Evolutionary conservation across 1,139 yeast genomes (phyloP), one percentile per base, ranked within the genome.

Genomic region (Arxiozyma bovina): DNA sequence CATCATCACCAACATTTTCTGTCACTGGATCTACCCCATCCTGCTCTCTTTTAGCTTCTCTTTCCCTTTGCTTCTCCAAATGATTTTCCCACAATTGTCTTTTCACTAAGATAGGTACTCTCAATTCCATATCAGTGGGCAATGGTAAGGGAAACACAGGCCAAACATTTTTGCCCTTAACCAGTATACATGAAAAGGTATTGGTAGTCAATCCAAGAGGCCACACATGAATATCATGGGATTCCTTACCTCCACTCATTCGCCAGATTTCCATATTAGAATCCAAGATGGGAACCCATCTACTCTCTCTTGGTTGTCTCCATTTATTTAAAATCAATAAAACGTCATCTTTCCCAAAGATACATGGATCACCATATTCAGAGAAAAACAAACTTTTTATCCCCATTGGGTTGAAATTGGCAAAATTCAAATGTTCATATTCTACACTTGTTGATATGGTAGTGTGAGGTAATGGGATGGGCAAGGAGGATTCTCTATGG

Each of bases 251-350:
- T 2, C 81, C 82, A 46, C 75, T 63, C 61, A 71, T 67, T 53
- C 67, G 70, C 60, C 93, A 81, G 61, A 72, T 58, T 43, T 77
- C 77, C 56, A 68, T 56, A 23, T 73, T 73, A 27, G 89, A 77
- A 65, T 88, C 87, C 55, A 91, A 73, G n/a, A 91, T 66, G 1
- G 98, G 98, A 12, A 88, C 76, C 97, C 98, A 93, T 61, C 82
- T 77, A 3, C 96, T 83, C 67, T 90, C 94, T 50, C 79, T 72
- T 1, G 86, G 74, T 43, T 78, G 80, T 64, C 96, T 77, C 97
- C 98, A 91, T 59, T 83, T 80, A 27, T 84, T 77, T 46, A 93
- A 74, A 0, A 87, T 79, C 43, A 87, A 70, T 48, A 93, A 74
- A 3, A 85, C 78, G 57, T 90, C 90, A 60, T 85, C 90, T 15